Evolutionary conservation across 1,284 basidiomycete species (phyloP), one percentile per base, ranked within the genome.

Genomic region (Cryptococcus sp.): DNA sequence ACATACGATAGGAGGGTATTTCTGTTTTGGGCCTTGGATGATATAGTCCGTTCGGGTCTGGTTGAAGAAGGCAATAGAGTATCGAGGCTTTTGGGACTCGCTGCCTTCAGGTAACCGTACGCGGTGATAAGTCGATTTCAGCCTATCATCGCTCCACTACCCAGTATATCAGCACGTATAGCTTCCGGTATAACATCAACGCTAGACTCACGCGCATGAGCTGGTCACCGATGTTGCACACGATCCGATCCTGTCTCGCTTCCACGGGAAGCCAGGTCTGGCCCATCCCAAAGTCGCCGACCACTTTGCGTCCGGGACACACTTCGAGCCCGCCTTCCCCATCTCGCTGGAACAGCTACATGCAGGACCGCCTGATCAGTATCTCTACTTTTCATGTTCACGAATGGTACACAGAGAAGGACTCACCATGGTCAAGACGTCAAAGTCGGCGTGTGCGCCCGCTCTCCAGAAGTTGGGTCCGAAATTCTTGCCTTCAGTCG

Each of bases 201-300:
- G 30, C 10, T 8, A 35, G 6, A 64, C 59, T 48, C 48, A 61
- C 62, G 42, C 67, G 46, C 67, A 68, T 72, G 38, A 72, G 62
- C 56, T 70, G 68, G 50, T 72, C 70, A n/a, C 70, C 70, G 25
- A 72, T 72, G 54, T 72, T 72, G 61, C 70, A 72, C 23, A 72
- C 70, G 51, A 72, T 72, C 10, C 62, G 57, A 54, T 71, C 69
- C 43, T 59, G 58, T 30, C 66, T 51, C 43, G 69, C 68, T 51
- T 65, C 62, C 35, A 71, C 68, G 10, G 69, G 69, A 10, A 67
- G 27, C 69, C 69, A 71, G 5, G 23, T 53, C 13, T 60, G 47
- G 19, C 69, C 69, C 68, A 71, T 68, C 4, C 69, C 69, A 48
- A 68, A 71, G 50, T 71, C 69, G 39, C 68, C 69, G 19, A 71